phyloP scores from a whole-genome alignment of 768 basidiomycete species.

The Hypholoma fasciculare region DNA sequence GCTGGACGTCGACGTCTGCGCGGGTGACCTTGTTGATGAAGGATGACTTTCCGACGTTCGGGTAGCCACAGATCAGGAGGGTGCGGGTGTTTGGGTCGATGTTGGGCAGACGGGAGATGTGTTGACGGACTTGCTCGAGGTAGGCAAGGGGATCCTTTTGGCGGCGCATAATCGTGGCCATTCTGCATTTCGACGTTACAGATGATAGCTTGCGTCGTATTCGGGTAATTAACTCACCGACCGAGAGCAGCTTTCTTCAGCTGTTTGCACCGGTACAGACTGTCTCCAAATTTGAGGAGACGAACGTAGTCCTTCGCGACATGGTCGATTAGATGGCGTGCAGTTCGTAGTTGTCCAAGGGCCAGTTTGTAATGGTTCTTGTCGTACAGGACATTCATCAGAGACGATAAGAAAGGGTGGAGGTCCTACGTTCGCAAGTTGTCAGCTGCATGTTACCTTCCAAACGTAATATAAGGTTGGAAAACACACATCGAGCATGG shows the following conservation, averaged over 20 bases:
- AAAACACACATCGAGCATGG: slow-evolving; percentile 87
- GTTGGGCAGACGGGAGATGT: slow-evolving; percentile 96
- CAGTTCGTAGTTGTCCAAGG: slow-evolving; percentile 93
- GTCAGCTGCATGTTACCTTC: not conserved
- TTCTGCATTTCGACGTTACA: slow-evolving; percentile 42
- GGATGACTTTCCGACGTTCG: slow-evolving; percentile 98
- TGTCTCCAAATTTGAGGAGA: slow-evolving; percentile 97
- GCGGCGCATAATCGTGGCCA: slow-evolving; percentile 98
- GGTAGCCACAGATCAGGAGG: slow-evolving; percentile 96
- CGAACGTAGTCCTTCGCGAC: slow-evolving; percentile 97
- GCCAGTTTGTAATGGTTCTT: slow-evolving; percentile 99
- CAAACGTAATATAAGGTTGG: not conserved
- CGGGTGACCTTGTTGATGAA: slow-evolving; percentile 99
- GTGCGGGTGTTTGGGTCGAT: slow-evolving; percentile 99
- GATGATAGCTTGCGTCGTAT: not conserved
- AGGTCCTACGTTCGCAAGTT: slow-evolving; percentile 54
- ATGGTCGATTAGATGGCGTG: slow-evolving; percentile 93
- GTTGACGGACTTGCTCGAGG: slow-evolving; percentile 98
- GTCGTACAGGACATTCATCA: slow-evolving; percentile 99
- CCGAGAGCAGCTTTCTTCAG: slow-evolving; percentile 96
- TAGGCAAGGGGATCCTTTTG: slow-evolving; percentile 99
- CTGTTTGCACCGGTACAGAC: slow-evolving; percentile 97
- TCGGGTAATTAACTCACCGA: slow-evolving; percentile 59
- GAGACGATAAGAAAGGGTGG: slow-evolving; percentile 92
- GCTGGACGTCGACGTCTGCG: slow-evolving; percentile 98